Evolutionary conservation across 2,329 filamentous ascomycete species (phyloP).

Genomic region (Ophiostoma himal-ulmi): DNA sequence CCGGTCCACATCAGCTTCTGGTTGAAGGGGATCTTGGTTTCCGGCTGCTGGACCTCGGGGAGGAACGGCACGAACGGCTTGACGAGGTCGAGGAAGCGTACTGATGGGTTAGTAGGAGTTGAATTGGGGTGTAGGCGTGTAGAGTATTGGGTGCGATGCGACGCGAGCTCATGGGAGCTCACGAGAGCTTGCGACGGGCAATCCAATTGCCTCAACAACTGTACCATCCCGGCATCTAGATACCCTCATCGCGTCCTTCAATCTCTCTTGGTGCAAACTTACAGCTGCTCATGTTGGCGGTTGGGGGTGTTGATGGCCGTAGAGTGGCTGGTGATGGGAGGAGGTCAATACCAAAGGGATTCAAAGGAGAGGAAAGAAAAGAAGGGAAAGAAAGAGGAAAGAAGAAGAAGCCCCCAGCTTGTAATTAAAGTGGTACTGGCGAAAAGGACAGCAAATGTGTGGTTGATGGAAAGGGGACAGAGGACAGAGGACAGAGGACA

Average conservation of each 20-base stretch:
- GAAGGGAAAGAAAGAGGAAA: conserved; percentile 14
- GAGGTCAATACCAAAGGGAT: conserved; percentile 7
- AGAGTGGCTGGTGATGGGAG: conserved; percentile 15
- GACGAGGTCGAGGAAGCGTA: conserved; percentile 98
- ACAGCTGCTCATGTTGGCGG: conserved; percentile 36
- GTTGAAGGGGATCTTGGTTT: conserved; percentile 98
- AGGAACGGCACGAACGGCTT: conserved; percentile 99
- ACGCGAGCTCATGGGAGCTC: not conserved
- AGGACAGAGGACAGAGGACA: conserved; percentile 11
- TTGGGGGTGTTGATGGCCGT: conserved; percentile 18
- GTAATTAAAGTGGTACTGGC: conserved; percentile 4
- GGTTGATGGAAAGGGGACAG: conserved; percentile 4
- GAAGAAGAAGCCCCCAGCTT: not conserved
- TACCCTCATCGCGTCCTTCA: not conserved
- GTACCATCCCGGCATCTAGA: not conserved
- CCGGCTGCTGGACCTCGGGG: conserved; percentile 95
- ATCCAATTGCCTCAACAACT: not conserved
- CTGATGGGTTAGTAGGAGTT: conserved; percentile 41
- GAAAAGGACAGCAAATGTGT: conserved; percentile 14
- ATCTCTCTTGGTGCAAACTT: conserved; percentile 27
- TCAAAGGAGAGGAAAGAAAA: conserved; percentile 11
- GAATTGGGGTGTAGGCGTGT: not conserved
- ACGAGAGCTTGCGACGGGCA: too few relatives aligned
- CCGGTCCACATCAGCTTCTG: conserved; percentile 96
- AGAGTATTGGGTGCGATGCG: not conserved